phyloP scores from a whole-genome alignment of 2,329 filamentous ascomycete species.

The Fonsecaea nubica region DNA sequence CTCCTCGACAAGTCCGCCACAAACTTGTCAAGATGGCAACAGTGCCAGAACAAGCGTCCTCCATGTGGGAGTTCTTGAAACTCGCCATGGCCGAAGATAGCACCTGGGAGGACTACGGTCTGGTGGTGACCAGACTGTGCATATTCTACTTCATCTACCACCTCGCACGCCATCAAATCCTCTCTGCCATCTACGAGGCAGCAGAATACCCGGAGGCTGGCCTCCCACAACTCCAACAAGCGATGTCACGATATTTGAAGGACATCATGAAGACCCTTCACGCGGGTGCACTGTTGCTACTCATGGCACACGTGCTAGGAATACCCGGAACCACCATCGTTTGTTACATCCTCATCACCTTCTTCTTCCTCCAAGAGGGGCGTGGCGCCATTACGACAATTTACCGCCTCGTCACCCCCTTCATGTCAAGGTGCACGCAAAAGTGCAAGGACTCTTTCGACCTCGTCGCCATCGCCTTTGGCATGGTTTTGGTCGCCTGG shows the following conservation, averaged over 20 bases:
- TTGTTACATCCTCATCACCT: neutral
- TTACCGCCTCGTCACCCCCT: neutral
- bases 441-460: neutral
- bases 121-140: neutral
- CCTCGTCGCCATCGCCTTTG: neutral
- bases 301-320: neutral
- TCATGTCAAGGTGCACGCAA: neutral
- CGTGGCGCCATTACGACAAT: neutral
- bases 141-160: neutral
- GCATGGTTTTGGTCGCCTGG: neutral
- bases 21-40: neutral
- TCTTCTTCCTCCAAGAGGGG: neutral
- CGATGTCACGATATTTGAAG: neutral
- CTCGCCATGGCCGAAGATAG: neutral
- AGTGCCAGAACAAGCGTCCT: neutral
- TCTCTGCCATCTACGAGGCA: neutral
- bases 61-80: neutral
- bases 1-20: too few relatives aligned
- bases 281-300: neutral
- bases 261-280: neutral
- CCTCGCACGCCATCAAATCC: neutral
- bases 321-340: neutral
- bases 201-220: neutral
- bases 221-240: neutral
- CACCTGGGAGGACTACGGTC: neutral